Conservation (phyloP, 2,329 filamentous ascomycete genomes). For the Cladophialophora chaetospira region DNA sequence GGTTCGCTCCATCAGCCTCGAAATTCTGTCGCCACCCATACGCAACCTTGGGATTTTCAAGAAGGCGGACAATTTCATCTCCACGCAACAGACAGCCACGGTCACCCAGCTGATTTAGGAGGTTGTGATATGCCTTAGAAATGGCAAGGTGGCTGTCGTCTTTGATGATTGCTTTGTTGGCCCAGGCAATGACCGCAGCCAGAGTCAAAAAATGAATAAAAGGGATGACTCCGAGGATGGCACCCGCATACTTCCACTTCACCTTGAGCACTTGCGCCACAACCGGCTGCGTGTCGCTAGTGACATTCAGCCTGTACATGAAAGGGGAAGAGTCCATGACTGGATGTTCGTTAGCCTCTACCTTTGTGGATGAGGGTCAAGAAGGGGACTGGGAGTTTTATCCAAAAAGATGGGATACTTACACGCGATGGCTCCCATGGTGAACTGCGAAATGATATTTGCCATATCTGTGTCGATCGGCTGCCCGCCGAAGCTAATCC, state of each 20-base stretch:
- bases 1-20: constrained; percentile 7
- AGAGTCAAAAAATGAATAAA: constrained; percentile 29
- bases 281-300: constrained; percentile 84
- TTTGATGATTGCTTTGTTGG: constrained; percentile 33
- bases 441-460: constrained; percentile 23
- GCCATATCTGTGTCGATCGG: constrained; percentile 18
- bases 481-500: constrained; percentile 7
- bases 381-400: no score
- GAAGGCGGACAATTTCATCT: constrained; percentile 24
- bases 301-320: constrained; percentile 56
- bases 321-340: constrained; percentile 20
- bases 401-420: no score
- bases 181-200: constrained; percentile 27
- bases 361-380: no score
- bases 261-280: constrained; percentile 86
- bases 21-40: constrained; percentile 23
- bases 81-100: constrained; percentile 29
- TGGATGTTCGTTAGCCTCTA: no score
- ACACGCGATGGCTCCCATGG: constrained; percentile 22
- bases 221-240: constrained; percentile 27
- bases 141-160: constrained; percentile 31
- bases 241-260: constrained; percentile 44
- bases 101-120: constrained; percentile 24
- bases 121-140: constrained; percentile 26
- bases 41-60: constrained; percentile 25